Evolutionary conservation across 768 basidiomycete species (phyloP), one percentile per base, ranked within the genome.

Genomic region (Naganishia antarctica): DNA sequence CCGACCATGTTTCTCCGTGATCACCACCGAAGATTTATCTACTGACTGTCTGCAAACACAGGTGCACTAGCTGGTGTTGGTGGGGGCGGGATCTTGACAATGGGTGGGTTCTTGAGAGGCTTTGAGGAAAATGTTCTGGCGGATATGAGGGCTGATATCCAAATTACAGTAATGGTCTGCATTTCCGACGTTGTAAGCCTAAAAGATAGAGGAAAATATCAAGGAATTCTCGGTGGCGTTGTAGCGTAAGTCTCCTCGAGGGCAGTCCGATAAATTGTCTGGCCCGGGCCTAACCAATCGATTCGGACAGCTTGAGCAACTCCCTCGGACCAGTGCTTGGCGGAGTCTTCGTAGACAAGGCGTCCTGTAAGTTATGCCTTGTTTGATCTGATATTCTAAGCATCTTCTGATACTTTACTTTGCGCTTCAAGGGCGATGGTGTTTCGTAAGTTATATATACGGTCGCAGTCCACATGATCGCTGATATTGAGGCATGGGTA

Each of bases 311-410:
- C 53, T 40, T 57, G 53, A 57, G 53, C 3, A 87, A 85, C 69
- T 82, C 83, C 0, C 79, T 86, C 4, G 87, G 87, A 0, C 87
- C 87, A 0, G 78, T 87, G 0, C 78, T 88, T 4, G 87, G 87
- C 5, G 87, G 88, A 60, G 81, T 81, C 0, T 75, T 89, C 41
- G 80, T 85, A 3, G 80, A 87, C 72, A 84, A 82, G 59, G 83
- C 81, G 4, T 81, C 81, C 53, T 87, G 64, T 64, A 45, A 29
- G 64, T 60, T 11, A 43, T 5, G 5, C n/a, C n/a, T n/a, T n/a
- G n/a, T 37, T 34, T 7, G 7, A 26, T 5, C 16, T 13, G 32
- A 26, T 11, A 21, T 26, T 43, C 50, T 9, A 8, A 16, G 8
- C 23, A 59, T 25, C 8, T n/a, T 15, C 53, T 47, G 50, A 46